phyloP scores from a whole-genome alignment of 257 asterid genomes.

The Forsythia suspensa region DNA sequence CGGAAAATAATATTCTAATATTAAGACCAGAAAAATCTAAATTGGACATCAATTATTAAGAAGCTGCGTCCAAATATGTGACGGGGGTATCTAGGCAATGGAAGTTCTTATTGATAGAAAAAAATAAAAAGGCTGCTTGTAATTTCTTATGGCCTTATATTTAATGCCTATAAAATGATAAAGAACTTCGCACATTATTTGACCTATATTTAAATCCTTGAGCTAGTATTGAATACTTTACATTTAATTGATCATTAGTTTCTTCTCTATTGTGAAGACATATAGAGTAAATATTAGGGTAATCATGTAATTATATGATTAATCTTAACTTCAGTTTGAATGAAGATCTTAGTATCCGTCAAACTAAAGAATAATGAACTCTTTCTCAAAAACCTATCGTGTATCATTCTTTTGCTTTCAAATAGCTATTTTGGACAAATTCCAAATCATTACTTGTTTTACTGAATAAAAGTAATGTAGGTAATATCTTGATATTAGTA shows the following conservation, averaged over 20 bases:
- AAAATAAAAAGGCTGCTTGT: not conserved
- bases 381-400: not conserved
- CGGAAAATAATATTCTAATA: not conserved
- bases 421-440: not conserved
- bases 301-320: not conserved
- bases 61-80: not conserved
- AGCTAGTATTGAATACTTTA: not conserved
- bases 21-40: slow-evolving; percentile 7
- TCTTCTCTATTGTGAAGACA: not conserved
- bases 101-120: not conserved
- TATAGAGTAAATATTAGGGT: not conserved
- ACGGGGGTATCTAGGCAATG: not conserved
- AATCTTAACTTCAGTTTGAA: not conserved
- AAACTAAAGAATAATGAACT: not conserved
- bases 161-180: not conserved
- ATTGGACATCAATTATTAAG: not conserved
- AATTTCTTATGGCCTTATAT: not conserved
- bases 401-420: not conserved
- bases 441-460: not conserved
- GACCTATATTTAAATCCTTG: not conserved
- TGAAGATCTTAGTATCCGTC: not conserved
- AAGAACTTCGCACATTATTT: not conserved
- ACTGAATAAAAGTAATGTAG: not conserved
- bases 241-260: not conserved
- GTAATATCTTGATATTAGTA: not conserved